phyloP scores from a whole-genome alignment of 345 rosid genomes.

The Crucihimalaya himalaica region DNA sequence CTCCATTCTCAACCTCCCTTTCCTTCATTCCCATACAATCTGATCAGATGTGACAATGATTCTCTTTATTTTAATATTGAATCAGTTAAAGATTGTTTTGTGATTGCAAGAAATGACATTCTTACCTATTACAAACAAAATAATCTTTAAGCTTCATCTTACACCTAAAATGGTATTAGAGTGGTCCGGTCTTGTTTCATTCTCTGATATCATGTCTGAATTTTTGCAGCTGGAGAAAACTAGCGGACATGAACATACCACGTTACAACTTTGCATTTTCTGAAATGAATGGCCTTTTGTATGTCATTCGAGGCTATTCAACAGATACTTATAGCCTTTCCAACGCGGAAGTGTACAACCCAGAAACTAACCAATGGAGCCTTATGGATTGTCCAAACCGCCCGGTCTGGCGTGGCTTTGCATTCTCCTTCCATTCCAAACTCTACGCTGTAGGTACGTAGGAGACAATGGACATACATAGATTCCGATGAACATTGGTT shows the following conservation, averaged over 20 bases:
- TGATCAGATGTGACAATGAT: slow-evolving; percentile 1
- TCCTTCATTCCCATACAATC: not conserved
- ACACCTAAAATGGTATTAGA: not conserved
- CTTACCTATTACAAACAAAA: not conserved
- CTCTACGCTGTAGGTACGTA: slow-evolving; percentile 87
- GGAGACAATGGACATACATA: slow-evolving; percentile 49
- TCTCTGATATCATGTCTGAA: slow-evolving; percentile 1
- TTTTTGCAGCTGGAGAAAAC: slow-evolving; percentile 70
- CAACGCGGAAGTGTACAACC: slow-evolving; percentile 67
- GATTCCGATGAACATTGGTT: not conserved
- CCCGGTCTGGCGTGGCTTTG: slow-evolving; percentile 84
- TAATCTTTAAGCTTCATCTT: not conserved
- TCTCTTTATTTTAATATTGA: not conserved
- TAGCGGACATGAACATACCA: slow-evolving; percentile 67
- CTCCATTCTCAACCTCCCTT: not conserved
- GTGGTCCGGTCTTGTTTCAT: not conserved
- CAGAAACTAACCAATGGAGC: slow-evolving; percentile 63
- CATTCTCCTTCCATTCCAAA: slow-evolving; percentile 65
- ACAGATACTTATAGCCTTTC: slow-evolving; percentile 62
- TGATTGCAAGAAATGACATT: not conserved
- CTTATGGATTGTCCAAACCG: slow-evolving; percentile 67
- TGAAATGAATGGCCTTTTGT: slow-evolving; percentile 69
- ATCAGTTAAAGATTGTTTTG: not conserved
- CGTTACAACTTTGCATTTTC: slow-evolving; percentile 89
- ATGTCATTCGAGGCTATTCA: slow-evolving; percentile 76